Evolutionary conservation across 2,329 filamentous ascomycete genomes (phyloP).

Genomic region (Fonsecaea monophora): DNA sequence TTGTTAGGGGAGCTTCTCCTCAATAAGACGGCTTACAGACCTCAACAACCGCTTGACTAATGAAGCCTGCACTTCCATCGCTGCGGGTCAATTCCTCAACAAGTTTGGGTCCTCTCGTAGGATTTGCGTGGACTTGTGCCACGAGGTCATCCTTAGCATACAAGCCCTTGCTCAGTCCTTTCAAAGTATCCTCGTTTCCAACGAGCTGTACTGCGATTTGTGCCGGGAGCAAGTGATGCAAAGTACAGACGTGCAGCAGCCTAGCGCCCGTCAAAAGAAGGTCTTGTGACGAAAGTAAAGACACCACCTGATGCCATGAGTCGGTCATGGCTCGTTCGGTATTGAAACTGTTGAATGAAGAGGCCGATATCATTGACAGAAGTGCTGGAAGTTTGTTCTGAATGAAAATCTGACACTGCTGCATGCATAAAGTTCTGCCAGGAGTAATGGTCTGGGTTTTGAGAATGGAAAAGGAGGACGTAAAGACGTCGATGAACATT

Average conservation of each 20-base stretch:
- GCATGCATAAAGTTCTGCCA: constrained; percentile 54
- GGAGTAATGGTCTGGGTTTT: constrained; percentile 68
- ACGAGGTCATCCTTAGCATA: constrained; percentile 81
- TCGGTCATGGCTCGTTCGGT: constrained; percentile 71
- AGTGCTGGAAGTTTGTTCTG: constrained; percentile 74
- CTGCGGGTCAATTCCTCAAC: constrained; percentile 85
- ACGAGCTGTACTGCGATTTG: constrained; percentile 78
- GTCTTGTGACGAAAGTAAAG: constrained; percentile 68
- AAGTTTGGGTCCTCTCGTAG: constrained; percentile 73
- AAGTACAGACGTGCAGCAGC: constrained; percentile 87
- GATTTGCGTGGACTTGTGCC: constrained; percentile 75
- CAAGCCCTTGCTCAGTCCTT: constrained; percentile 72
- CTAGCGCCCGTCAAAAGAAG: constrained; percentile 75
- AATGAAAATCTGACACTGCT: constrained; percentile 80
- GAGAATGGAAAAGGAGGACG: constrained; percentile 87
- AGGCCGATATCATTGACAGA: constrained; percentile 63
- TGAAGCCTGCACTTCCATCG: constrained; percentile 88
- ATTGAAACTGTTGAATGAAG: constrained; percentile 65
- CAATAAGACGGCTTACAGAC: constrained; percentile 49
- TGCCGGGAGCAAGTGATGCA: constrained; percentile 83
- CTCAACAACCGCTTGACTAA: constrained; percentile 78
- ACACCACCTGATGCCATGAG: constrained; percentile 68
- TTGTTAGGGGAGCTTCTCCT: constrained; percentile 18
- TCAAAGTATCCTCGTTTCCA: constrained; percentile 82
- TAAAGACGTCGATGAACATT: constrained; percentile 80